Percentiles rank a stretch among this genome's conserved stretches.
These are phyloP conservation scores for Leishmania braziliensis DNA, from an alignment of 208 protist genomes.

Conservation along the genomic window DNA sequence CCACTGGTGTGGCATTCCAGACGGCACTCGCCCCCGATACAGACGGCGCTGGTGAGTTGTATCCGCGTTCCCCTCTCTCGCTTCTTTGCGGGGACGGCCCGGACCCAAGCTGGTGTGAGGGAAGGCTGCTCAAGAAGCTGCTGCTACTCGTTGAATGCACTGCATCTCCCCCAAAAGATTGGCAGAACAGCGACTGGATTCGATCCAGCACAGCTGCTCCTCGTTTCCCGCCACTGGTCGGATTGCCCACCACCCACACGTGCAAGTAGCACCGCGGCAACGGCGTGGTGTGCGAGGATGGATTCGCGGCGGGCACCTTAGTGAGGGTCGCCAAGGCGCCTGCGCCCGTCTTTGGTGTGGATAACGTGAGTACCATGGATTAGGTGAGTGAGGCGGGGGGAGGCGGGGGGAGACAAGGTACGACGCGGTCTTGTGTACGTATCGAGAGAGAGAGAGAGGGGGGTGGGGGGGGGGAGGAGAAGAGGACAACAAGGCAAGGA, in stretches of 20 bases:
- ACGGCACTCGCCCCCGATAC: not conserved
- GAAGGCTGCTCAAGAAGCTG: conserved; percentile 7
- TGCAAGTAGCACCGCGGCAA: conserved; percentile 6
- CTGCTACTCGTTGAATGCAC: conserved; percentile 24
- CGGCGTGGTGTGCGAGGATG: not conserved
- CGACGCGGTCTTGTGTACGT: not conserved
- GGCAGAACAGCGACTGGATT: conserved; percentile 11
- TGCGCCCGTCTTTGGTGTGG: not conserved
- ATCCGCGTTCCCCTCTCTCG: not conserved
- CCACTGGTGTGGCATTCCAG: conserved; percentile 10
- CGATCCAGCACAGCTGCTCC: conserved; percentile 21
- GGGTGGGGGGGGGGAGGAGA: no score
- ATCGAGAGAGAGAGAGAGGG: not conserved
- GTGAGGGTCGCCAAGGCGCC: not conserved
- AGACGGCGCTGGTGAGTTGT: not conserved
- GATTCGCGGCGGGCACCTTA: not conserved
- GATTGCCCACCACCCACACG: conserved; percentile 70
- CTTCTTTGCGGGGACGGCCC: not conserved
- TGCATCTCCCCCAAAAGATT: conserved; percentile 4
- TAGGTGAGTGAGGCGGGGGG: not conserved
- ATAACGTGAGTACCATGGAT: not conserved
- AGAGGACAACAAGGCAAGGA: not conserved
- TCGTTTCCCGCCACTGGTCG: conserved; percentile 49
- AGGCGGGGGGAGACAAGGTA: not conserved
- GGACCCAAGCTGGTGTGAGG: not conserved